Conservation (phyloP, 495 filamentous ascomycete species). For the Jackrogersella multiformis region DNA sequence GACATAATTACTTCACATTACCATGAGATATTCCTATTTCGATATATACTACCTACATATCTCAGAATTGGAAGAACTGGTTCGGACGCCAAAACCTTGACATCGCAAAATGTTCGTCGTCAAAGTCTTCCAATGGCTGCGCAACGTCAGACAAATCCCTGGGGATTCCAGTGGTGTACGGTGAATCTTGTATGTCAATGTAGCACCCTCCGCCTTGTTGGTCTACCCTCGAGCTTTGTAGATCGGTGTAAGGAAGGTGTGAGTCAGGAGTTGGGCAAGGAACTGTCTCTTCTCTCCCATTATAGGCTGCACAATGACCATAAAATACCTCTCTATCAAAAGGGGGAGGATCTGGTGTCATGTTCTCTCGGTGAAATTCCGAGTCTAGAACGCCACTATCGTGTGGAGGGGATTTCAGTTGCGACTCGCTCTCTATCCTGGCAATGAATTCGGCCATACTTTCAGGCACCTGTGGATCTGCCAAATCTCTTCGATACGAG, state of each 20-base stretch:
- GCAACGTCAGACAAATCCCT: not conserved
- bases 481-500: not conserved
- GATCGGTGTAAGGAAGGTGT: not conserved
- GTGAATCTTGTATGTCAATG: not conserved
- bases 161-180: not conserved
- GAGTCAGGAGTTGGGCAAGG: not conserved
- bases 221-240: not conserved
- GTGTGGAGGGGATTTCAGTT: not conserved
- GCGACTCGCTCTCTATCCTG: conserved; percentile 50
- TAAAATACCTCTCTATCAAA: not conserved
- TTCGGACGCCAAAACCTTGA: conserved; percentile 46
- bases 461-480: conserved; percentile 26
- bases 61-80: conserved; percentile 39
- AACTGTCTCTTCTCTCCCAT: not conserved
- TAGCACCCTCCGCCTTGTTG: not conserved
- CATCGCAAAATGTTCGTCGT: conserved; percentile 41
- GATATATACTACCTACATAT: conserved; percentile 22
- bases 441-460: conserved; percentile 51
- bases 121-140: conserved; percentile 15
- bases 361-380: not conserved
- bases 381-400: not conserved
- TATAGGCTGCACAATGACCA: not conserved
- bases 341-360: not conserved
- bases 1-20: not conserved
- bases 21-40: conserved; percentile 3